Evolutionary conservation across 371 early-diverging fungal species (phyloP), one percentile per base, ranked within the genome.

Genomic region (Batkoa obscura): DNA sequence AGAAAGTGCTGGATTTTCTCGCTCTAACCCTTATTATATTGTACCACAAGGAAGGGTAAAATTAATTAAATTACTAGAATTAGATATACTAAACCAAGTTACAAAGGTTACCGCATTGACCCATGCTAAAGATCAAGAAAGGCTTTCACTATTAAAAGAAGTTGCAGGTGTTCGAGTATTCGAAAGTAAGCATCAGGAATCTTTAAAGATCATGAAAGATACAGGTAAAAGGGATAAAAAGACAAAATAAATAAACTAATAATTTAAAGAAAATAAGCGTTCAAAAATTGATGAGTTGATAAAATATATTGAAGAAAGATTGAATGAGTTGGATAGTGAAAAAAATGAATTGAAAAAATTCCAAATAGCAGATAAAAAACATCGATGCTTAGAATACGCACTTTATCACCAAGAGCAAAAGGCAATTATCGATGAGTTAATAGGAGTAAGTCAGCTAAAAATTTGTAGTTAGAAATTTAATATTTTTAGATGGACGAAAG

Each of bases 151-250:
- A 37, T 77, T 99, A 13, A 97, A 96, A 64, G 95, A 98, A 59
- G 90, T 99, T 38, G 96, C 99, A 13, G 99, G 99, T 52, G 98
- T 97, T 3, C 73, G 83, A 17, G 89, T 96, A 1, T 99, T 99
- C 67, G 99, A 99, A 73, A 76, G 83, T 58, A 80, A 93, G n/a
- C 78, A 97, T 50, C 72, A 75, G 33, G 92, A 90, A 64, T 86
- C 88, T 73, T 64, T 83, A 54, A 89, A 88, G 64, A 82, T 92
- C 45, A 81, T 99, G 68, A 84, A 89, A 39, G 97, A 98, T 57
- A 90, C 95, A 36, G 83, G 86, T 80, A 72, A 57, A 56, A 39
- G 36, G 42, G 31, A 57, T 13, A 36, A 1, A 17, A n/a, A 41
- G 5, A 5, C 23, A n/a, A n/a, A 45, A n/a, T 45, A 17, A 41